phyloP scores from a whole-genome alignment of 306 rosid genomes.

The Psophocarpus tetragonolobus region DNA sequence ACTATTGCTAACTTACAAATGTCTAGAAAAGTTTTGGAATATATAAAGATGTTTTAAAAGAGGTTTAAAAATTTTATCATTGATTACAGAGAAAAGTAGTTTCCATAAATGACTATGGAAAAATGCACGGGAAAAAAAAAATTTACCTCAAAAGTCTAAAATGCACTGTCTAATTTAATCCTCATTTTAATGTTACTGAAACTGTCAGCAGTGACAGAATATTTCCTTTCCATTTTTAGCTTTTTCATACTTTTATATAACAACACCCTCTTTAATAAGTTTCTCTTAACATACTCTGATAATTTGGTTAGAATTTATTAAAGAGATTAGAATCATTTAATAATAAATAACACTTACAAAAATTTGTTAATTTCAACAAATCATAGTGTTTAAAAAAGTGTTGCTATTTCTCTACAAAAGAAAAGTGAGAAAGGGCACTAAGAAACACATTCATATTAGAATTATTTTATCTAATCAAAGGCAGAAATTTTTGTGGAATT shows the following conservation, averaged over 20 bases:
- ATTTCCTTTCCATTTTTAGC: background rate
- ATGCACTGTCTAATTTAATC: background rate
- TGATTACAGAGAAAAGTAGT: background rate
- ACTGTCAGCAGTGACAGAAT: background rate
- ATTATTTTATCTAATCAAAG: slow-evolving; percentile 2
- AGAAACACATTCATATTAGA: slow-evolving; percentile 31
- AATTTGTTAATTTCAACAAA: too few species aligned
- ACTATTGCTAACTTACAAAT: too few species aligned
- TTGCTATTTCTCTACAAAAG: too few species aligned
- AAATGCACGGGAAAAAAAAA: background rate
- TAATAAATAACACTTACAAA: too few species aligned
- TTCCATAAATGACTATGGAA: background rate
- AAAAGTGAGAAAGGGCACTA: background rate
- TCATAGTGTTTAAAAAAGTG: too few species aligned
- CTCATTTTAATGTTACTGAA: background rate
- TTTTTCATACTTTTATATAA: background rate
- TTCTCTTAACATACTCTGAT: too few species aligned
- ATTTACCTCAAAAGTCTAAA: background rate
- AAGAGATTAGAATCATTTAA: too few species aligned
- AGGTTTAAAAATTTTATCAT: background rate
- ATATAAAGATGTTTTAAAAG: background rate
- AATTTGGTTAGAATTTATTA: too few species aligned
- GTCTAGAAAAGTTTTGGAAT: background rate
- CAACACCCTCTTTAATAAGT: too few species aligned
- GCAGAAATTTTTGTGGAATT: slow-evolving; percentile 9